phyloP scores from a whole-genome alignment of 148 eudicot species.

The Fagopyrum homotropicum region DNA sequence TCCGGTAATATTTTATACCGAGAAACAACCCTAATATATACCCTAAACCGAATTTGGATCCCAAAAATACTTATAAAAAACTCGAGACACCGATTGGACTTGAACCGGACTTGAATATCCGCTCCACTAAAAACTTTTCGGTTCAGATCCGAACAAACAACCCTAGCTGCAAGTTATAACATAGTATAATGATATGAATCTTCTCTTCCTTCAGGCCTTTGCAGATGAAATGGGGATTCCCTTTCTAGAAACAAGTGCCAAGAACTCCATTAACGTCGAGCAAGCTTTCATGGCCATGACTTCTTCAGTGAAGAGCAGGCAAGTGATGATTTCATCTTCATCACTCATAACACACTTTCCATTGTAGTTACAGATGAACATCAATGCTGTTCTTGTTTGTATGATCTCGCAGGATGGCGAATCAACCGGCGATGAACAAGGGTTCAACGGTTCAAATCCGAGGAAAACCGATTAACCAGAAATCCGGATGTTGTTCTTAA shows the following conservation, averaged over 20 bases:
- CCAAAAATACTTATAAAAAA: too few relatives aligned
- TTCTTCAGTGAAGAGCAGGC: slow-evolving; percentile 63
- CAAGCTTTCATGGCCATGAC: slow-evolving; percentile 87
- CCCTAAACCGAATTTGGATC: too few relatives aligned
- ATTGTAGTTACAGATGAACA: background rate
- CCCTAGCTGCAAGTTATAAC: background rate
- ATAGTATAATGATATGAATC: background rate
- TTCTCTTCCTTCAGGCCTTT: slow-evolving; percentile 36
- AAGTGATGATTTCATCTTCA: background rate
- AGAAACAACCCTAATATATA: too few relatives aligned
- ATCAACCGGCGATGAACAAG: slow-evolving; percentile 55
- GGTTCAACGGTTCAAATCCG: slow-evolving; percentile 64
- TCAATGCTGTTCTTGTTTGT: background rate
- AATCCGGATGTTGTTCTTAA: slow-evolving; percentile 60
- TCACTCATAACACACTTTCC: background rate
- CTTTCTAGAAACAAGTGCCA: slow-evolving; percentile 81
- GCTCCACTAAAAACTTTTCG: too few relatives aligned
- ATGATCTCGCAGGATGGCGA: slow-evolving; percentile 39
- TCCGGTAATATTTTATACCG: too few relatives aligned
- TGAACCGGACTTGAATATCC: too few relatives aligned
- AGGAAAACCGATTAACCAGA: slow-evolving; percentile 60
- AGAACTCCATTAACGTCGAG: slow-evolving; percentile 65
- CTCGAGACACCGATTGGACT: too few relatives aligned
- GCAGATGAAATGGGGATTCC: slow-evolving; percentile 82
- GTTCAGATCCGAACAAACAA: background rate